phyloP scores from a whole-genome alignment of 805 yeast species.

The Ogataea methylovora region DNA sequence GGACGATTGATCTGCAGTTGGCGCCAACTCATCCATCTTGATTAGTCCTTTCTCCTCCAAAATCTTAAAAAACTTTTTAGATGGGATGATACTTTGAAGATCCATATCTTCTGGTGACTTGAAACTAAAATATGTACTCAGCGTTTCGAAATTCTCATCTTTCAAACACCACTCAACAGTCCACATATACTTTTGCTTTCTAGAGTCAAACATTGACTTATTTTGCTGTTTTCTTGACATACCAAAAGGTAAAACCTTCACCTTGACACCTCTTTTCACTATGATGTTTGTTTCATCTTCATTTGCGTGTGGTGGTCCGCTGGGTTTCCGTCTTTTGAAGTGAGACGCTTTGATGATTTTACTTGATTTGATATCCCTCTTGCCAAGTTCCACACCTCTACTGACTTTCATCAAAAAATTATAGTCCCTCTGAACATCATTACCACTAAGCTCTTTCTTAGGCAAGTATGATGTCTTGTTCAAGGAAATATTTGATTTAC shows the following conservation, averaged over 20 bases:
- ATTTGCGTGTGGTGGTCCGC: too few relatives aligned
- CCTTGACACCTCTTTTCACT: slow-evolving; percentile 58
- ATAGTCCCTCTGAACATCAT: slow-evolving; percentile 74
- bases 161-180: slow-evolving; percentile 64
- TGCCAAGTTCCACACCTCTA: slow-evolving; percentile 52
- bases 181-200: slow-evolving; percentile 60
- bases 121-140: slow-evolving; percentile 23
- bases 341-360: slow-evolving; percentile 26
- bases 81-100: slow-evolving; percentile 35
- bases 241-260: slow-evolving; percentile 58
- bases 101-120: slow-evolving; percentile 30
- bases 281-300: slow-evolving; percentile 18
- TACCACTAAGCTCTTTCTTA: slow-evolving; percentile 34
- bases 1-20: too few relatives aligned
- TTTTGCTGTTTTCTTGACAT: slow-evolving; percentile 63
- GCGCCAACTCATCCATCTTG: too few relatives aligned
- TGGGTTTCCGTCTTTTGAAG: slow-evolving; percentile 5
- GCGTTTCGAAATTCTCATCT: slow-evolving; percentile 11
- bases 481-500: slow-evolving; percentile 39
- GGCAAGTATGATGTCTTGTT: slow-evolving; percentile 47
- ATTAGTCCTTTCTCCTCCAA: slow-evolving; percentile 25
- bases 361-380: slow-evolving; percentile 42
- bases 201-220: slow-evolving; percentile 64
- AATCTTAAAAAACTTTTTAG: slow-evolving; percentile 22
- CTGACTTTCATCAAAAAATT: slow-evolving; percentile 59